A percentile compares a stretch with the other conserved stretches of the same genome.
phyloP scores from a whole-genome alignment of 495 filamentous ascomycete species.

The Trichoderma virens region DNA sequence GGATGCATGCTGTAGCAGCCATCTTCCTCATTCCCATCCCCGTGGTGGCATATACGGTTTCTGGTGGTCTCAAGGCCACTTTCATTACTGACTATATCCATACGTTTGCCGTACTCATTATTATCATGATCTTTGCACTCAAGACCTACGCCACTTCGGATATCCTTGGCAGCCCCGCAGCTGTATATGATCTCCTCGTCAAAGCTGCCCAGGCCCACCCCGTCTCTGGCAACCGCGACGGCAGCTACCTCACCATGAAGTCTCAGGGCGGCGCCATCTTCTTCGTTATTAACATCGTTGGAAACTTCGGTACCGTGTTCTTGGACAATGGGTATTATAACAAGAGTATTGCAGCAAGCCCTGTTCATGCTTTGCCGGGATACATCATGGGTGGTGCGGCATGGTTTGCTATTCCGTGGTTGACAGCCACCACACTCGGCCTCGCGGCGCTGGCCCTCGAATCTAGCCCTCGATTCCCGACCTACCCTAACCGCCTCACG shows the following conservation, averaged over 20 bases:
- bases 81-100: conserved; percentile 37
- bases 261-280: conserved; percentile 40
- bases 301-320: conserved; percentile 34
- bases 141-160: conserved; percentile 37
- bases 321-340: conserved; percentile 45
- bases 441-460: conserved; percentile 42
- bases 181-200: conserved; percentile 41
- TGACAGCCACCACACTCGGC: conserved; percentile 42
- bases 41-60: conserved; percentile 24
- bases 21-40: conserved; percentile 49
- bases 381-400: conserved; percentile 45
- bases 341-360: conserved; percentile 41
- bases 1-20: conserved; percentile 78
- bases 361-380: conserved; percentile 35
- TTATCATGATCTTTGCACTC: conserved; percentile 45
- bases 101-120: conserved; percentile 29
- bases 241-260: conserved; percentile 46
- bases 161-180: conserved; percentile 33
- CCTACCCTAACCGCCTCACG: conserved; percentile 43
- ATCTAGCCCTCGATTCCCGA: conserved; percentile 39
- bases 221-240: conserved; percentile 40
- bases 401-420: conserved; percentile 45
- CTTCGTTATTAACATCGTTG: conserved; percentile 35
- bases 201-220: conserved; percentile 37
- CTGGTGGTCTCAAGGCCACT: conserved; percentile 30